phyloP scores from a whole-genome alignment of 352 stramenopile species.

The Globisporangium takayamanum region DNA sequence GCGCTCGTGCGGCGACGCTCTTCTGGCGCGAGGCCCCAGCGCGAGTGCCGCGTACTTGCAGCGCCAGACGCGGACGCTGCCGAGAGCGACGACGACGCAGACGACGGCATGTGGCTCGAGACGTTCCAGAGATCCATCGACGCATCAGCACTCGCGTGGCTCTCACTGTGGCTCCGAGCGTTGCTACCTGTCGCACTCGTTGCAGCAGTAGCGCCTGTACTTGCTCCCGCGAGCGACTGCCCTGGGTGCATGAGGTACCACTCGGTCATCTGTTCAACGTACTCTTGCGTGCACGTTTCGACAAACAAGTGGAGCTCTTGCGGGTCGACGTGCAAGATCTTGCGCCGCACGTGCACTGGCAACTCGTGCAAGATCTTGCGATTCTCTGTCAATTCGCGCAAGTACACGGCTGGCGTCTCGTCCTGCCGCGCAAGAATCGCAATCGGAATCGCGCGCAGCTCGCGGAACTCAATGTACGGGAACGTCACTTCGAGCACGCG shows the following conservation, averaged over 20 bases:
- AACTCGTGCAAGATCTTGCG: slow-evolving; percentile 69
- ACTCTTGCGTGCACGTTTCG: slow-evolving; percentile 68
- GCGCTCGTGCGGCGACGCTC: slow-evolving; percentile 66
- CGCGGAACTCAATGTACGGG: slow-evolving; percentile 84
- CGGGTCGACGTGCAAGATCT: slow-evolving; percentile 71
- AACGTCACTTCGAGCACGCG: slow-evolving; percentile 75
- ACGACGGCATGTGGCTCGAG: slow-evolving; percentile 55
- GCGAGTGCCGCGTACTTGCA: slow-evolving; percentile 11
- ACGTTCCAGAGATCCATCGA: slow-evolving; percentile 56
- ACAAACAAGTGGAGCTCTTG: slow-evolving; percentile 68
- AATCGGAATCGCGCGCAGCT: slow-evolving; percentile 79
- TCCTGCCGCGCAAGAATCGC: slow-evolving; percentile 74
- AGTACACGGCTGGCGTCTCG: slow-evolving; percentile 68
- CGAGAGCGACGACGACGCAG: slow-evolving; percentile 2
- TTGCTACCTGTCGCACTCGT: neutral
- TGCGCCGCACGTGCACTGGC: slow-evolving; percentile 74
- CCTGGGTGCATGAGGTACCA: slow-evolving; percentile 58
- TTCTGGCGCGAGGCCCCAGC: slow-evolving; percentile 30
- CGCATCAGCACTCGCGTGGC: slow-evolving; percentile 15
- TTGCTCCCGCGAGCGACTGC: slow-evolving; percentile 5
- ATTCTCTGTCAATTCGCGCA: slow-evolving; percentile 80
- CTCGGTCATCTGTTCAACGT: slow-evolving; percentile 53
- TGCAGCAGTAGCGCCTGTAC: too few species aligned
- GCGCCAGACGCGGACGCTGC: slow-evolving; percentile 18
- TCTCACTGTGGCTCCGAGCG: slow-evolving; percentile 13